Conservation (phyloP, 1,284 basidiomycete genomes). For the Chalciporus sp. region DNA sequence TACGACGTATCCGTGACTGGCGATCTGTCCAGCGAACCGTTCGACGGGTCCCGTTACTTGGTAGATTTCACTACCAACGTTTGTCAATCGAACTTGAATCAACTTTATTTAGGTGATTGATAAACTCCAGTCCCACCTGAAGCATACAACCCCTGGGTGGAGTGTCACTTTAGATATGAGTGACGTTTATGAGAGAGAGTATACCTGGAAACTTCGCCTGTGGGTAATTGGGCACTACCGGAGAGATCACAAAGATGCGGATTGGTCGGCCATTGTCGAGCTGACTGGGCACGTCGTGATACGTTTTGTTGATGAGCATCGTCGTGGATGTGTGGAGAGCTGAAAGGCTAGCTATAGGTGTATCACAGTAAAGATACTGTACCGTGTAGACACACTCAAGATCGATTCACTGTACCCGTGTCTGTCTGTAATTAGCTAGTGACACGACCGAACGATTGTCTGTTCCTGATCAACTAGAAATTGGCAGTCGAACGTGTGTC, state of each 20-base stretch:
- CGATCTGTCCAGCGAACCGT: constrained; percentile 89
- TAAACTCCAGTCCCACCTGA: constrained; percentile 53
- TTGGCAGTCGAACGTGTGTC: constrained; percentile 7
- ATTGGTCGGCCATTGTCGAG: constrained; percentile 70
- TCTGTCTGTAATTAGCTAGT: too few species aligned
- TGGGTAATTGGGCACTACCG: constrained; percentile 70
- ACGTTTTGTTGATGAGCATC: constrained; percentile 83
- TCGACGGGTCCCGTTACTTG: constrained; percentile 87
- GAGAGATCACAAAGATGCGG: constrained; percentile 77
- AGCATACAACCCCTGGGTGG: constrained; percentile 69
- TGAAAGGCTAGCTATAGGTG: neutral
- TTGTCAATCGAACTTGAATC: constrained; percentile 3
- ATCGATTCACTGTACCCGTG: too few species aligned
- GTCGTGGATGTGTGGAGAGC: neutral
- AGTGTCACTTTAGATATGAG: constrained; percentile 9
- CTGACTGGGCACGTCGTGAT: constrained; percentile 73
- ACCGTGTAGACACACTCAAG: too few species aligned
- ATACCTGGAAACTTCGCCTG: constrained; percentile 81
- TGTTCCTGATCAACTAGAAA: too few species aligned
- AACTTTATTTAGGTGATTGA: neutral
- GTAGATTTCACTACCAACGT: constrained; percentile 69
- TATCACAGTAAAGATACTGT: too few species aligned
- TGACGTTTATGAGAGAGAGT: neutral
- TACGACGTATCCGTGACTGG: constrained; percentile 83
- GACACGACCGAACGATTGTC: too few species aligned